A percentile compares a stretch with the other conserved stretches of the same genome.
phyloP scores from a whole-genome alignment of 805 yeast genomes.

The Saccharomycopsis sp. region DNA sequence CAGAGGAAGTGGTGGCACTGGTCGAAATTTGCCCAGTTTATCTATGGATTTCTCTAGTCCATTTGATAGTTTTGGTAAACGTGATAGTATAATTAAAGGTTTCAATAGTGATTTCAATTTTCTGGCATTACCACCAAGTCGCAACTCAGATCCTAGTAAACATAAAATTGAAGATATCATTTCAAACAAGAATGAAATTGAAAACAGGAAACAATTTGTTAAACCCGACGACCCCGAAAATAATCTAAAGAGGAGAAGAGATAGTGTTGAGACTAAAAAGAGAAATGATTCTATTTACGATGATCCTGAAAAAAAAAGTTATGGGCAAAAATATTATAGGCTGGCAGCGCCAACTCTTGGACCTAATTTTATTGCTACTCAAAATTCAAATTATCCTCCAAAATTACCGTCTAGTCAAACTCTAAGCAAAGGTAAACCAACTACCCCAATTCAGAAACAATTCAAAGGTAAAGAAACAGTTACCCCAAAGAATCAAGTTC shows the following conservation, averaged over 20 bases:
- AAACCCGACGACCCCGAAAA: not conserved
- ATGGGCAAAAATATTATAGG: too few species aligned
- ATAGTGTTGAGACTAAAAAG: not conserved
- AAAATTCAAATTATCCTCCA: not conserved
- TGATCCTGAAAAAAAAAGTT: not conserved
- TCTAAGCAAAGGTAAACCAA: too few species aligned
- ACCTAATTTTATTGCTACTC: slow-evolving; percentile 4
- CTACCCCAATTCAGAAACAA: slow-evolving; percentile 10
- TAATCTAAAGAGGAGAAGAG: not conserved
- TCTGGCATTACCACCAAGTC: not conserved
- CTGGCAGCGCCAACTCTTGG: too few species aligned
- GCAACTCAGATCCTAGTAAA: slow-evolving; percentile 1
- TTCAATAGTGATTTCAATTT: slow-evolving; percentile 18
- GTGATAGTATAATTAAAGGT: slow-evolving; percentile 28
- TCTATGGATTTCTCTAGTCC: slow-evolving; percentile 27
- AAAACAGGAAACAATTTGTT: not conserved
- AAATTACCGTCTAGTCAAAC: not conserved
- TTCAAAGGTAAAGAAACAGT: slow-evolving; percentile 16
- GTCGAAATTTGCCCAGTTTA: slow-evolving; percentile 24
- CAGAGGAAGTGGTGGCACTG: not conserved
- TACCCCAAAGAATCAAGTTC: not conserved
- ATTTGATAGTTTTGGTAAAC: slow-evolving; percentile 31
- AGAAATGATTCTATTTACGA: not conserved
- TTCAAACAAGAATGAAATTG: not conserved
- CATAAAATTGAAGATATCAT: slow-evolving; percentile 9